Evolutionary conservation across 306 rosid genomes (phyloP).

Genomic region (Dryas alaskensis): DNA sequence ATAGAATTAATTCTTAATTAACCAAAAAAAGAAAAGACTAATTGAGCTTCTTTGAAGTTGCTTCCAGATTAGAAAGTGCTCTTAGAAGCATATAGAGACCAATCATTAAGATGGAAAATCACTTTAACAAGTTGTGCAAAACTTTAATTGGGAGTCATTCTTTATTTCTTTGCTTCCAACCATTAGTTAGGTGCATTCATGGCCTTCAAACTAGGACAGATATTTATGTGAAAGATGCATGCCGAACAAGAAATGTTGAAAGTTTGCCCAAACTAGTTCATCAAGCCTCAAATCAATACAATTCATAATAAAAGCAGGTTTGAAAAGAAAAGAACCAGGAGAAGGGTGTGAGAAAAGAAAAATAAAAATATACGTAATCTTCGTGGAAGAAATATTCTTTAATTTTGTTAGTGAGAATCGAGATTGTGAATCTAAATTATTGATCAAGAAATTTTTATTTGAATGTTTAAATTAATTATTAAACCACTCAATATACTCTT

Average conservation of each 20-base stretch:
- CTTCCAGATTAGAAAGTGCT: neutral
- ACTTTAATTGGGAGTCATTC: neutral
- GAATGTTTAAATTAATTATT: too few species aligned
- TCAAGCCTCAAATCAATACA: too few species aligned
- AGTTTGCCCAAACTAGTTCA: too few species aligned
- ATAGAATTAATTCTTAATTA: neutral
- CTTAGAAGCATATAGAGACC: neutral
- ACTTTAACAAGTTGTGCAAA: neutral
- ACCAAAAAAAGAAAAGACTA: neutral
- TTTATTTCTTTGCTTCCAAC: neutral
- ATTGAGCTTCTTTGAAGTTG: slow-evolving; percentile 16
- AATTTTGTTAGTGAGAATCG: too few species aligned
- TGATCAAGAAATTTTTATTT: too few species aligned
- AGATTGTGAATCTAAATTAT: too few species aligned
- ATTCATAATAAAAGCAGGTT: too few species aligned
- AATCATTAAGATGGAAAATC: neutral
- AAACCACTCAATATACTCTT: too few species aligned
- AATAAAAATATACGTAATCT: too few species aligned
- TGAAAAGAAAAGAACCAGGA: too few species aligned
- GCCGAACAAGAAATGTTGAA: neutral
- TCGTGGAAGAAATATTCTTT: too few species aligned
- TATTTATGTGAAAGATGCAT: neutral
- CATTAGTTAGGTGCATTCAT: neutral
- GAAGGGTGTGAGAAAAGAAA: too few species aligned
- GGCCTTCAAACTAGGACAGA: neutral